Base-by-base conservation (phyloP, 2,329 filamentous ascomycete genomes). In the Pseudogymnoascus sp. region DNA sequence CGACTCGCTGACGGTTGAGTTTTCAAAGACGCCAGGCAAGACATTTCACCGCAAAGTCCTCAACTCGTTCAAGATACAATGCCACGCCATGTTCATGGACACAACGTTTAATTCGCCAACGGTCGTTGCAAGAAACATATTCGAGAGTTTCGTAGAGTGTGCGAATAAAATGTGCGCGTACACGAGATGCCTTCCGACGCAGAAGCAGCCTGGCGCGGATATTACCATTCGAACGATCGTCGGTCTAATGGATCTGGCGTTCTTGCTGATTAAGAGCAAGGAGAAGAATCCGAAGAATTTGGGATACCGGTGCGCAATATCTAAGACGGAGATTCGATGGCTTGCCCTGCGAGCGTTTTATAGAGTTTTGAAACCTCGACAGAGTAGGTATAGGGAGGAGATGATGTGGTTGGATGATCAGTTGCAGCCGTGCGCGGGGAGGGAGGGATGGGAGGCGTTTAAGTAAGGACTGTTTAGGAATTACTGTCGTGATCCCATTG, bases 81-180 rank as follows among this genome's bases (percentile, higher is more conserved):
- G 92, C 61, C 89, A 94, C 69, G 79, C 85, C 60, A 92, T 95
- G 86, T 89, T 91, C 73, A 87, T 90, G 69, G 91, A 95, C 73
- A 90, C 89, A 4, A 76, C 80, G 3, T 87, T 93, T 77, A 97
- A 97, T 76, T 83, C 85, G 3, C 72, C 82, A 6, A 68, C 73
- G 3, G 90, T 86, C 0, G 88, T 94, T 11, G 78, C 93, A 4
- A 74, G 77, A n/a, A 96, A 94, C 68, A 77, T 97, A 3, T 84
- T 87, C 70, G 80, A 82, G n/a, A 86, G 85, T 33, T 93, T 97
- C 69, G 70, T 79, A 16, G 91, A 95, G 73, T 86, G 89, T 5
- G 92, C 91, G 7, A 85, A 84, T 76, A 95, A 93, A 76, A 83
- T 84, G 77, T 85, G 81, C 80, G 82, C 81, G 0, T 87, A 88